Evolutionary conservation across 352 stramenopile species (phyloP), one percentile per base, ranked within the genome.

Genomic region (Phytophthora colocasiae): DNA sequence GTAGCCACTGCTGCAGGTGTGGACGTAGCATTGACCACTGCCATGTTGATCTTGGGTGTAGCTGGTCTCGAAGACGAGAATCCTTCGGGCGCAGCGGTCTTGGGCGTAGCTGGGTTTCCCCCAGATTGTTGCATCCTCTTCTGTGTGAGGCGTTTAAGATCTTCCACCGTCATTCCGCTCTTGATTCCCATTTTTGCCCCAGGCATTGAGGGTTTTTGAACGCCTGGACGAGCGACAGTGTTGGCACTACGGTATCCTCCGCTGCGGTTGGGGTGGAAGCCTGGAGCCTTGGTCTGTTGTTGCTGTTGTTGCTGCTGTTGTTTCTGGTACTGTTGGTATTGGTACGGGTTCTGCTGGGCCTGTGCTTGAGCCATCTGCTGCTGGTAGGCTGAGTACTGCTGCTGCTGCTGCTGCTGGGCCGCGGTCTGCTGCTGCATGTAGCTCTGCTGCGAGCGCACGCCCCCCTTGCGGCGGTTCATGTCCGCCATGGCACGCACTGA

Each of bases 81-180:
- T 14, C 58, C 46, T 6, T 81, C 64, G 10, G 54, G 32, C 7
- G 53, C 39, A 3, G 54, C 24, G 11, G 56, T 44, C 56, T 77
- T 84, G 19, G 78, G 68, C 3, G 83, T 82, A 29, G 67, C 63
- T 12, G 80, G 82, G 17, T 76, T 80, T 11, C n/a, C 38, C 40
- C 58, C 65, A 2, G 71, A 67, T 46, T 92, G 82, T 60, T 95
- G 87, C 78, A 95, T 95, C 32, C 87, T 76, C 61, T 95, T 89
- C 71, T 95, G 87, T 44, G 87, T 95, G 27, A 95, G 71, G 11
- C 87, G 80, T 70, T 95, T 95, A 45, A 95, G 69, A 59, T 95
- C 87, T 73, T 95, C 87, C 48, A 95, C 87, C 5, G 87, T 95
- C 87, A 95, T 95, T 58, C 87, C 87, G 74, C 87, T 95, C 72